phyloP scores from a whole-genome alignment of 371 early-diverging fungal genomes.

The Rhizomucor pusillus region DNA sequence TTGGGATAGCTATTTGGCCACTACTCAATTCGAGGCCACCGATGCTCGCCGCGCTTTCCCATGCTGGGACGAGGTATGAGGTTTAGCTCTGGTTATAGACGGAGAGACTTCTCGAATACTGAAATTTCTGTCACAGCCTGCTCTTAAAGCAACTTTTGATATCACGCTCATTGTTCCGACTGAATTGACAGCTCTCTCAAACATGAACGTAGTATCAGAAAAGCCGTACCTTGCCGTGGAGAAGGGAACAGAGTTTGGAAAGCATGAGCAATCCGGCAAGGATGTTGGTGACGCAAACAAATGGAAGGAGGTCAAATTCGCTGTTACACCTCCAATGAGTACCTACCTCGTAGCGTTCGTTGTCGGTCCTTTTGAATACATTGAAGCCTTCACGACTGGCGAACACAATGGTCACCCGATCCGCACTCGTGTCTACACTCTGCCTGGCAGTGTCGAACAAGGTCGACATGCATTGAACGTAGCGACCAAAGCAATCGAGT shows the following conservation, averaged over 20 bases:
- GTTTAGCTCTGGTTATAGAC: neutral
- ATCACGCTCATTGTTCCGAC: constrained; percentile 73
- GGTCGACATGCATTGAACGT: constrained; percentile 81
- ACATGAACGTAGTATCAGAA: constrained; percentile 72
- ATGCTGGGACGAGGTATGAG: constrained; percentile 80
- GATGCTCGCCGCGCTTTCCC: constrained; percentile 92
- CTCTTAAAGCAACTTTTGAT: constrained; percentile 88
- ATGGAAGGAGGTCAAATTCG: constrained; percentile 70
- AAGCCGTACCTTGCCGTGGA: constrained; percentile 38
- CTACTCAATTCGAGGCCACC: constrained; percentile 94
- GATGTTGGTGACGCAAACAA: constrained; percentile 7
- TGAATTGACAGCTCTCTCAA: constrained; percentile 79
- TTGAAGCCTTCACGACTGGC: constrained; percentile 70
- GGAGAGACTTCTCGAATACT: neutral
- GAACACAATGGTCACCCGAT: constrained; percentile 55
- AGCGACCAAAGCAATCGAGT: constrained; percentile 66
- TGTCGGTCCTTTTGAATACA: constrained; percentile 83
- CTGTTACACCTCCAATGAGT: constrained; percentile 87
- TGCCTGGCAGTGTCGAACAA: constrained; percentile 65
- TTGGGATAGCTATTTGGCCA: constrained; percentile 61
- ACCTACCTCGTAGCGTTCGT: constrained; percentile 86
- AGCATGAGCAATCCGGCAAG: constrained; percentile 26
- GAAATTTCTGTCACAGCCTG: constrained; percentile 44
- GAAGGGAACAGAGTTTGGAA: constrained; percentile 26
- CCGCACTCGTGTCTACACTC: constrained; percentile 77